A percentile compares a stretch with the other conserved stretches of the same genome.
These are phyloP conservation scores for Prunus persica DNA, from an alignment of 306 rosid species.

Conservation along the genomic window Prunus_persica_NCBIv2 NC_034015.1:21394501-21395000, in stretches of 20 bases:
- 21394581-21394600: conserved; percentile 1
- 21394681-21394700: too few species aligned
- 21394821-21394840: too few species aligned
- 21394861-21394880: not conserved
- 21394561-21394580: not conserved
- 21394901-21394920: not conserved
- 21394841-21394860: not conserved
- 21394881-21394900: not conserved
- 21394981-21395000: too few species aligned
- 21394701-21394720: too few species aligned
- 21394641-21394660: not conserved
- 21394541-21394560: not conserved
- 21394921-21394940: too few species aligned
- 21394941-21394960: too few species aligned
- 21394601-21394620: not conserved
- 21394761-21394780: too few species aligned
- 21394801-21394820: too few species aligned
- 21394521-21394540: not conserved
- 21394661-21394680: not conserved
- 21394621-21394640: not conserved
- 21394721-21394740: too few species aligned
- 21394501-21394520: not conserved
- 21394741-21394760: too few species aligned
- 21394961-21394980: not conserved
- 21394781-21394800: too few species aligned